Conservation (phyloP, 2,329 filamentous ascomycete genomes). For the Neurospora sp. region DNA sequence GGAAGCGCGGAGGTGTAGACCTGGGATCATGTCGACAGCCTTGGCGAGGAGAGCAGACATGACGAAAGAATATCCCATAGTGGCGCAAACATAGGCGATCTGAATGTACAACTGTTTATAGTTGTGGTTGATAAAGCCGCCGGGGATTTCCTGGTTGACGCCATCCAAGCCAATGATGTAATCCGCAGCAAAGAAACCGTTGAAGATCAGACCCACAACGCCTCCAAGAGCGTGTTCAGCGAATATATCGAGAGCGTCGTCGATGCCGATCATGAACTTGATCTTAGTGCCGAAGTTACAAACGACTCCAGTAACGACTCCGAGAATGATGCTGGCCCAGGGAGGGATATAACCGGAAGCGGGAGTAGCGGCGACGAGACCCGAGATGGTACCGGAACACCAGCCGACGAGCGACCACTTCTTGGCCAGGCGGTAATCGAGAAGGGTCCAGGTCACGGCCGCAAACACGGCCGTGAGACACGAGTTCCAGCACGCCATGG, state of each 20-base stretch:
- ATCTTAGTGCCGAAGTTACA: constrained; percentile 62
- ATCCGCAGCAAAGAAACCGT: constrained; percentile 60
- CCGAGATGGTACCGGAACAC: constrained; percentile 63
- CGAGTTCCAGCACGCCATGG: constrained; percentile 97
- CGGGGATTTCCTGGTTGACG: constrained; percentile 57
- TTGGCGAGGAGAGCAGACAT: constrained; percentile 67
- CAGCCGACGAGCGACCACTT: constrained; percentile 83
- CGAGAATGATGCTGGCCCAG: constrained; percentile 58
- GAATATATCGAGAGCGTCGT: constrained; percentile 64
- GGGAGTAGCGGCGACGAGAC: constrained; percentile 60
- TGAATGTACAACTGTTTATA: constrained; percentile 70
- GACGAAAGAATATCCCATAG: constrained; percentile 59
- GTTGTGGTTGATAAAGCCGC: constrained; percentile 69
- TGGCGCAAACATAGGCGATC: constrained; percentile 63
- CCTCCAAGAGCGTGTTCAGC: constrained; percentile 63
- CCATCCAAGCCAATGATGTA: constrained; percentile 68
- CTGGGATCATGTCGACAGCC: constrained; percentile 64
- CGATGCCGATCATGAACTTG: constrained; percentile 54
- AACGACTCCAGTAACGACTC: constrained; percentile 53
- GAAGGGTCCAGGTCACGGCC: constrained; percentile 85
- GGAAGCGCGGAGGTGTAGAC: constrained; percentile 67
- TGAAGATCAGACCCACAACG: constrained; percentile 62
- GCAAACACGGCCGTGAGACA: constrained; percentile 89
- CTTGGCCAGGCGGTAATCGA: constrained; percentile 87
- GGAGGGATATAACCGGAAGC: constrained; percentile 59